Percentiles rank a stretch among this genome's conserved stretches.
phyloP scores from a whole-genome alignment of 768 basidiomycete species.

The Symmetrospora coprosmae region DNA sequence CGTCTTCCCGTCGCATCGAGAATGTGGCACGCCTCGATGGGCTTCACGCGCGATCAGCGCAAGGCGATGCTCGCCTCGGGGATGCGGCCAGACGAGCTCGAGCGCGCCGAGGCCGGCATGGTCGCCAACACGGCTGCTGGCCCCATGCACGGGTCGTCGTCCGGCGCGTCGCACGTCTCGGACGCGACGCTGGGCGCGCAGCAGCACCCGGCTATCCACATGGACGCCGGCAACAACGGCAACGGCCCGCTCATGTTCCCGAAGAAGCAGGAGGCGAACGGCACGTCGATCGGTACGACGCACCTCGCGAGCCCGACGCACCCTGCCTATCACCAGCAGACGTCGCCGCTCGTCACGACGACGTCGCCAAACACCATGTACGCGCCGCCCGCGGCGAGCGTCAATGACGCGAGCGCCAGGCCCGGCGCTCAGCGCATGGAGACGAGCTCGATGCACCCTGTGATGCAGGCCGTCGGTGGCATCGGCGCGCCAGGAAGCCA shows the following conservation, averaged over 20 bases:
- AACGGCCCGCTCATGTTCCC: neutral
- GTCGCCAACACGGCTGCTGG: neutral
- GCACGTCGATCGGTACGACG: neutral
- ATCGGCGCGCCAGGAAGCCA: constrained; percentile 7
- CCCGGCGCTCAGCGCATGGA: neutral
- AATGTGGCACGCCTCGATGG: constrained; percentile 11
- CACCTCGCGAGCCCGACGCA: neutral
- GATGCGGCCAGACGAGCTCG: constrained; percentile 7
- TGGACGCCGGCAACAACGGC: neutral
- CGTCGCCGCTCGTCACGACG: neutral
- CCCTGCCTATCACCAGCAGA: neutral
- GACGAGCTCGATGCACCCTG: neutral
- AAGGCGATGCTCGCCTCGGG: constrained; percentile 9
- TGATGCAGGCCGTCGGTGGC: constrained; percentile 1
- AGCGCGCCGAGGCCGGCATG: constrained; percentile 8
- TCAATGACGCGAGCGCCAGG: neutral
- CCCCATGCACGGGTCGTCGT: neutral
- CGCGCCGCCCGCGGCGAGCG: neutral
- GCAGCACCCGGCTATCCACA: neutral
- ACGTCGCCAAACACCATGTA: neutral
- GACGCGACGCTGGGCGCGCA: neutral
- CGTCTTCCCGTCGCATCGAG: neutral
- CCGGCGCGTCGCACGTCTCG: neutral
- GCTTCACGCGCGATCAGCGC: constrained; percentile 13
- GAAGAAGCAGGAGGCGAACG: neutral